These are phyloP conservation scores for Kwoniella heveanensis DNA, from an alignment of 768 basidiomycete species.

Conservation along the genomic window DNA sequence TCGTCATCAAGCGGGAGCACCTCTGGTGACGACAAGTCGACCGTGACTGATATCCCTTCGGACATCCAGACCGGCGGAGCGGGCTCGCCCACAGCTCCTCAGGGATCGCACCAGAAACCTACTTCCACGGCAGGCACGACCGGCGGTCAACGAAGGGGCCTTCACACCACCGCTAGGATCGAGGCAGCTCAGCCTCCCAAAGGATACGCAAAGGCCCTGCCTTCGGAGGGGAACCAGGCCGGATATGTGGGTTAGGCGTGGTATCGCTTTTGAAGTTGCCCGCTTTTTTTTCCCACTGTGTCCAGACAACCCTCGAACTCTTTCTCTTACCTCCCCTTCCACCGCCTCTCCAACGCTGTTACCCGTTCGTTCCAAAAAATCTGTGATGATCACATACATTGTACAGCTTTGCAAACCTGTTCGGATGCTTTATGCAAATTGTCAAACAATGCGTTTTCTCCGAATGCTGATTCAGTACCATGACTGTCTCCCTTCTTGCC, in stretches of 20 bases:
- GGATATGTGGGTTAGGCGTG: constrained; percentile 40
- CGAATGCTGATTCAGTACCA: no score
- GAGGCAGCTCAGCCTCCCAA: constrained; percentile 20
- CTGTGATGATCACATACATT: no score
- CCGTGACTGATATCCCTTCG: background rate
- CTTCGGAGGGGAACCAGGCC: constrained; percentile 27
- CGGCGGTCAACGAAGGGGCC: constrained; percentile 18
- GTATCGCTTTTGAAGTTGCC: background rate
- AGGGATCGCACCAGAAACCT: constrained; percentile 2
- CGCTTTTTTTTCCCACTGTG: no score
- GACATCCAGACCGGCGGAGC: constrained; percentile 6
- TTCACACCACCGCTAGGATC: constrained; percentile 24
- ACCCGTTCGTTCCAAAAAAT: no score
- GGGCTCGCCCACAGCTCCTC: constrained; percentile 17
- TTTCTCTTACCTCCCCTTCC: no score
- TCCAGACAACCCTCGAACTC: no score
- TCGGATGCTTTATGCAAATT: no score
- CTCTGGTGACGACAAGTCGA: constrained; percentile 1
- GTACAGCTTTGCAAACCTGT: no score
- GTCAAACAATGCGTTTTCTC: no score
- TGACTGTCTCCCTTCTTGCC: background rate
- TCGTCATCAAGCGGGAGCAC: background rate
- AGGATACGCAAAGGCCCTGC: constrained; percentile 35
- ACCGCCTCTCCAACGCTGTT: no score
- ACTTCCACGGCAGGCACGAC: constrained; percentile 1